Conservation (phyloP, 2,329 filamentous ascomycete genomes). For the Curvularia spicifera region DNA sequence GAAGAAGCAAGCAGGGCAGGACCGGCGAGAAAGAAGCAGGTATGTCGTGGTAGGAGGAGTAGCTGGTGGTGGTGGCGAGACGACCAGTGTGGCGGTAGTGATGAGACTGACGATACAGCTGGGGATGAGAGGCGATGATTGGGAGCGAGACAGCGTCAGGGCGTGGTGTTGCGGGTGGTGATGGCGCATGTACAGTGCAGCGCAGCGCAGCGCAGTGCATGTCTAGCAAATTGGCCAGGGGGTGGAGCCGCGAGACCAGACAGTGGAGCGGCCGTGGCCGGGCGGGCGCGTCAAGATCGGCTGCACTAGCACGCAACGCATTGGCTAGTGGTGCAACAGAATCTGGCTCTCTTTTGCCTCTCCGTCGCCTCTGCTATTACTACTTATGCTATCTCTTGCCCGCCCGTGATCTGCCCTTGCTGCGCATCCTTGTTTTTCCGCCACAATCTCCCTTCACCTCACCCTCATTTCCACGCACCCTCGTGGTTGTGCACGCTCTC, state of each 20-base stretch:
- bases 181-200: background rate
- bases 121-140: no score
- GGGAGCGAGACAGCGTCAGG: no score
- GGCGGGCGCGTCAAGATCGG: conserved; percentile 10
- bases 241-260: conserved; percentile 15
- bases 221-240: conserved; percentile 9
- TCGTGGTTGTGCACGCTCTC: conserved; percentile 23
- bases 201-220: background rate
- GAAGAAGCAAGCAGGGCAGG: background rate
- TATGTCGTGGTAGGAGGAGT: background rate
- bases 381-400: conserved; percentile 10
- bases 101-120: no score
- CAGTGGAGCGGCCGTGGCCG: conserved; percentile 8
- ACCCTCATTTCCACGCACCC: conserved; percentile 12
- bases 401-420: conserved; percentile 13
- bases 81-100: background rate
- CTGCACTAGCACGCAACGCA: conserved; percentile 9
- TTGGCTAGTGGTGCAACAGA: conserved; percentile 12
- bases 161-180: background rate
- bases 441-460: conserved; percentile 1
- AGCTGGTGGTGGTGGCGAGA: background rate
- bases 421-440: conserved; percentile 14
- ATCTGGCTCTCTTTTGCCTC: conserved; percentile 14
- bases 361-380: background rate
- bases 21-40: background rate